Conservation (phyloP, 106 monocot genomes). For the Hemerocallis citrina region DNA sequence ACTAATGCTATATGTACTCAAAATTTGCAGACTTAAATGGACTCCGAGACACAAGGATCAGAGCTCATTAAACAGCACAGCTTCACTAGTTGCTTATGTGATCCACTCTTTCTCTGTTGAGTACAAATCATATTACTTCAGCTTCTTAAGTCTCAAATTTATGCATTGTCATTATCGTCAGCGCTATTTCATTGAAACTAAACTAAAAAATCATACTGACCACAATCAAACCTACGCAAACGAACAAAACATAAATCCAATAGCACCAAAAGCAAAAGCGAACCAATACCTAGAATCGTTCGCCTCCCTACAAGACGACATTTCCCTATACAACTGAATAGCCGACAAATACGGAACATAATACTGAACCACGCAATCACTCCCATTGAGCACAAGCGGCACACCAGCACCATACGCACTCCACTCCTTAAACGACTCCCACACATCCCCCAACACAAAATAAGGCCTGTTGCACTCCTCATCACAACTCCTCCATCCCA, state of each 20-base stretch:
- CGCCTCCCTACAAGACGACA: constrained; percentile 12
- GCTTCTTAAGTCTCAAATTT: too few relatives aligned
- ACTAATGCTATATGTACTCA: too few relatives aligned
- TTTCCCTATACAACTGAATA: constrained; percentile 65
- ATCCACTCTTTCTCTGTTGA: too few relatives aligned
- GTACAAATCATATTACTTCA: too few relatives aligned
- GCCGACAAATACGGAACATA: constrained; percentile 84
- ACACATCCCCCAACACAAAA: constrained; percentile 49
- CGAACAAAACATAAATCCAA: constrained; percentile 4
- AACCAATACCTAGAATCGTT: constrained; percentile 27
- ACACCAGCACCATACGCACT: constrained; percentile 84
- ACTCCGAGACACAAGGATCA: too few relatives aligned
- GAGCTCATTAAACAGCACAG: too few relatives aligned
- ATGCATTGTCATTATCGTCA: too few relatives aligned
- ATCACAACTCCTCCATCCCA: constrained; percentile 37
- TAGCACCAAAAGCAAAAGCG: background rate
- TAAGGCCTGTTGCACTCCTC: constrained; percentile 31
- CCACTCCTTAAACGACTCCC: constrained; percentile 77
- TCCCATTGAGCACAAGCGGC: constrained; percentile 54
- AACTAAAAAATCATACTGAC: too few relatives aligned
- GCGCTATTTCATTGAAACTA: too few relatives aligned
- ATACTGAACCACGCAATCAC: constrained; percentile 59
- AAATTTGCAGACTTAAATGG: too few relatives aligned
- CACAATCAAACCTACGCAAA: too few relatives aligned
- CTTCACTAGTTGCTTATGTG: too few relatives aligned